A percentile compares a stretch with the other conserved stretches of the same genome.
Conservation (phyloP, 305 asterid genomes). For the Fraxinus greggii region DNA sequence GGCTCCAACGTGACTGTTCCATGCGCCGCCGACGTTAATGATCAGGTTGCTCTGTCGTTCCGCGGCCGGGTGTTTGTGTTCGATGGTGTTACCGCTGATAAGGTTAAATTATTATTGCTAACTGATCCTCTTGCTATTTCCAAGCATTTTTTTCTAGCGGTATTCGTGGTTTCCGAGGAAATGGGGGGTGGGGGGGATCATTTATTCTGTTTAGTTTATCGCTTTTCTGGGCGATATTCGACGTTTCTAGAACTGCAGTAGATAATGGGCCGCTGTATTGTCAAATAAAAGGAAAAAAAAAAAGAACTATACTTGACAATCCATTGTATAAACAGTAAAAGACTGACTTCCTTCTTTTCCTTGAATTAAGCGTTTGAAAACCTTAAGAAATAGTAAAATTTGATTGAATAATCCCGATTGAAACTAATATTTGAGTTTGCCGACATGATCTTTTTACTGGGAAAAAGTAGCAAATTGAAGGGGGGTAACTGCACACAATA, state of each 20-base stretch:
- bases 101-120: constrained; percentile 26
- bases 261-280: background rate
- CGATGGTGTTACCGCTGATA: constrained; percentile 46
- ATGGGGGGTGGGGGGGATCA: background rate
- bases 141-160: background rate
- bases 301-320: background rate
- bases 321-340: background rate
- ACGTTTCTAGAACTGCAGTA: background rate
- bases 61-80: constrained; percentile 39
- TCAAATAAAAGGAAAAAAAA: background rate
- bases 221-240: background rate
- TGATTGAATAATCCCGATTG: background rate
- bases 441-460: background rate
- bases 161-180: background rate
- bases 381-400: background rate
- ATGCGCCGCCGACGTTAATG: constrained; percentile 6
- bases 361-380: background rate
- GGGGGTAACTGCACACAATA: background rate
- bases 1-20: background rate
- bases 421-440: background rate
- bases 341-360: background rate
- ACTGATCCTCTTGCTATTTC: background rate
- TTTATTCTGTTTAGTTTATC: background rate
- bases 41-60: constrained; percentile 51
- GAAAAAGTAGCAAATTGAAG: background rate